Evolutionary conservation across 2,329 filamentous ascomycete genomes (phyloP).

Genomic region (Alternaria tenuissima): DNA sequence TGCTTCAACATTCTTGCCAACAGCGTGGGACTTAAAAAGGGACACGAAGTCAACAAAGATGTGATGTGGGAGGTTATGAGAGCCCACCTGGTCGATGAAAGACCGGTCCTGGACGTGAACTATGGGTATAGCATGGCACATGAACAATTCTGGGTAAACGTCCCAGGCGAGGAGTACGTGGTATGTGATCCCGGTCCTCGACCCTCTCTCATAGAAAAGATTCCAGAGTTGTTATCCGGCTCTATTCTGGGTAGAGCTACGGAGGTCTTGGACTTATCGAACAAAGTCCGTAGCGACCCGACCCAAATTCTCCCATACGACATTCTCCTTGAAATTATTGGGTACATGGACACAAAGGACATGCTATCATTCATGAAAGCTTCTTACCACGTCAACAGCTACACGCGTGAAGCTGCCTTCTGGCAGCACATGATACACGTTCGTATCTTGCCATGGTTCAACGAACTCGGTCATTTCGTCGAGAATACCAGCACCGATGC

Average conservation of each 20-base stretch:
- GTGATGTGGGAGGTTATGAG: slow-evolving; percentile 17
- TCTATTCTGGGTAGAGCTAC: slow-evolving; percentile 7
- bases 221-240: slow-evolving; percentile 18
- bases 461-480: slow-evolving; percentile 10
- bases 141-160: slow-evolving; percentile 23
- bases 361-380: slow-evolving; percentile 21
- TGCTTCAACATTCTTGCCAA: slow-evolving; percentile 28
- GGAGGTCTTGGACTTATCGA: neutral
- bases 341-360: slow-evolving; percentile 12
- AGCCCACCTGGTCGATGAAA: slow-evolving; percentile 7
- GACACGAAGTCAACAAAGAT: slow-evolving; percentile 21
- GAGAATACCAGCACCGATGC: slow-evolving; percentile 2
- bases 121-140: slow-evolving; percentile 15
- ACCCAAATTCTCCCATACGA: slow-evolving; percentile 22
- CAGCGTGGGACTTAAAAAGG: slow-evolving; percentile 14
- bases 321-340: slow-evolving; percentile 17
- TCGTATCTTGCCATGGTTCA: slow-evolving; percentile 26
- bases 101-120: slow-evolving; percentile 15
- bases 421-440: slow-evolving; percentile 25
- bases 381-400: slow-evolving; percentile 18
- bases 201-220: slow-evolving; percentile 5
- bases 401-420: slow-evolving; percentile 16
- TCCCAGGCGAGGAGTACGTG: slow-evolving; percentile 31
- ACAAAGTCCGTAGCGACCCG: slow-evolving; percentile 23
- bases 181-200: slow-evolving; percentile 14